Evolutionary conservation across 139 green algal species (phyloP).

Genomic region (Deuterostichococcus epilithicus): DNA sequence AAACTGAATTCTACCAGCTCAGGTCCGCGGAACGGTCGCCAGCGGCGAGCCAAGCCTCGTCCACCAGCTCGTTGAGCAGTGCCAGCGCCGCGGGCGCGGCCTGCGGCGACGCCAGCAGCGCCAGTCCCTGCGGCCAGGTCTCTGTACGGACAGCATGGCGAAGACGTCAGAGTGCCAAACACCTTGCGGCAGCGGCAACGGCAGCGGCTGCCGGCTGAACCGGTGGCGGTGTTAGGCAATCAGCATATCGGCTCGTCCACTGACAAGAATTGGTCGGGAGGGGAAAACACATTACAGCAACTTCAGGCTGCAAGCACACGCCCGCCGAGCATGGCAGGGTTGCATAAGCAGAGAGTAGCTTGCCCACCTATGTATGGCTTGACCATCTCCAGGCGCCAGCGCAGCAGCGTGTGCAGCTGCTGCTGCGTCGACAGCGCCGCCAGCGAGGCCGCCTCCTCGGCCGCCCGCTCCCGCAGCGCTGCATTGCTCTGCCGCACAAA

Average conservation of each 20-base stretch:
- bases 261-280: too few species aligned
- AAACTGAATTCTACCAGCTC: constrained; percentile 44
- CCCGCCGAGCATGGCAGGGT: neutral
- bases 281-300: too few species aligned
- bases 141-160: constrained; percentile 18
- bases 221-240: too few species aligned
- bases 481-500: constrained; percentile 51
- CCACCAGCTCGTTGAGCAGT: constrained; percentile 43
- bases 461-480: constrained; percentile 23
- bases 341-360: neutral
- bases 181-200: neutral
- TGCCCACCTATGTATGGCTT: constrained; percentile 38
- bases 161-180: neutral
- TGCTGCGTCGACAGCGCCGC: constrained; percentile 17
- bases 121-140: constrained; percentile 55
- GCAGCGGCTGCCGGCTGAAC: too few species aligned
- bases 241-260: too few species aligned
- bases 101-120: constrained; percentile 39
- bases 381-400: constrained; percentile 48
- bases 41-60: constrained; percentile 56
- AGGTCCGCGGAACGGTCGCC: constrained; percentile 61
- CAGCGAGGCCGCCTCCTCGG: constrained; percentile 15
- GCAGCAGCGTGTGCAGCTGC: constrained; percentile 44
- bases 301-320: neutral
- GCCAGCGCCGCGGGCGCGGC: constrained; percentile 31